Percentiles rank a stretch among this genome's conserved stretches.
Evolutionary conservation across 2,329 filamentous ascomycete genomes (phyloP).

Genomic region (Capronia coronata): DNA sequence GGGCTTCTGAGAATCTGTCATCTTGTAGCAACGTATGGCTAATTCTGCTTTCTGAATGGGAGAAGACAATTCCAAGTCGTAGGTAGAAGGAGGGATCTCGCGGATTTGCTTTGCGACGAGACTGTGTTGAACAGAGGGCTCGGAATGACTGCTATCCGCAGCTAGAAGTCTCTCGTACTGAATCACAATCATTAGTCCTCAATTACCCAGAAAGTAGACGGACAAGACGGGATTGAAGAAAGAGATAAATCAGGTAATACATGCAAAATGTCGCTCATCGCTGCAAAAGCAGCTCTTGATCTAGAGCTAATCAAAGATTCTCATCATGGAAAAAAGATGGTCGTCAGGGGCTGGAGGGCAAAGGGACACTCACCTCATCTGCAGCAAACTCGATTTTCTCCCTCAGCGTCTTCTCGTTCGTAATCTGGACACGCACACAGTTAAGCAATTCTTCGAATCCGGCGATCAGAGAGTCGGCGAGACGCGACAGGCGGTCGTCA

Average conservation of each 20-base stretch:
- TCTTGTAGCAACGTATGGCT: slow-evolving; percentile 15
- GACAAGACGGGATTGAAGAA: slow-evolving; percentile 18
- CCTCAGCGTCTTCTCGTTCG: slow-evolving; percentile 15
- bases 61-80: slow-evolving; percentile 37
- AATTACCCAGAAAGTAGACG: background rate
- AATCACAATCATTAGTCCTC: slow-evolving; percentile 29
- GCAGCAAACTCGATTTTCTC: slow-evolving; percentile 20
- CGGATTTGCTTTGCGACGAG: slow-evolving; percentile 14
- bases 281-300: slow-evolving; percentile 61
- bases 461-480: slow-evolving; percentile 14
- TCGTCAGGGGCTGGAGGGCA: background rate
- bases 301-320: slow-evolving; percentile 67
- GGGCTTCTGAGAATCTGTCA: slow-evolving; percentile 7
- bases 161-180: slow-evolving; percentile 36
- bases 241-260: slow-evolving; percentile 49
- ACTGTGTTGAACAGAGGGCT: slow-evolving; percentile 11
- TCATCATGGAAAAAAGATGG: slow-evolving; percentile 30
- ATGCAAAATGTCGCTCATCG: slow-evolving; percentile 56
- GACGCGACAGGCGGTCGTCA: slow-evolving; percentile 8
- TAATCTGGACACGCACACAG: slow-evolving; percentile 7
- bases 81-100: slow-evolving; percentile 41
- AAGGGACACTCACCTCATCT: slow-evolving; percentile 19
- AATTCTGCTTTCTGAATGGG: slow-evolving; percentile 9
- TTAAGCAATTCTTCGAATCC: slow-evolving; percentile 16
- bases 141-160: slow-evolving; percentile 17